Evolutionary conservation across 768 basidiomycete species (phyloP).

Genomic region (Lactarius sanguifluus): DNA sequence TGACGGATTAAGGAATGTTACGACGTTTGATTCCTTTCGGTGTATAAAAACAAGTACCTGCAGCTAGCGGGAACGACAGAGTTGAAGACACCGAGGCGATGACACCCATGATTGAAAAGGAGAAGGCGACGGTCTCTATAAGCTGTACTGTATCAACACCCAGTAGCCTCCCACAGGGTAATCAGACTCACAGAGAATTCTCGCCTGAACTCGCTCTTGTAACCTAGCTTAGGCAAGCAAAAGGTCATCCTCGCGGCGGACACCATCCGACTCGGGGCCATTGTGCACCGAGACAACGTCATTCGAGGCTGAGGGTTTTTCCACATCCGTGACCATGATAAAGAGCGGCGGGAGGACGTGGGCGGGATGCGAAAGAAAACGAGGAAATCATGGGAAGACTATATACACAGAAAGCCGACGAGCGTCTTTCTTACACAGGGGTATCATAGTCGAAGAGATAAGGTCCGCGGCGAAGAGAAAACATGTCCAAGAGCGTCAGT

Average conservation of each 20-base stretch:
- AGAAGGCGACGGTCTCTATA: slow-evolving; percentile 63
- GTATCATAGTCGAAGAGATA: neutral
- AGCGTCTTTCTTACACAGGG: slow-evolving; percentile 2
- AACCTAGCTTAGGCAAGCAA: slow-evolving; percentile 67
- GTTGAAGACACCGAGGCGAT: slow-evolving; percentile 68
- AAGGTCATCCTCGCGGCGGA: slow-evolving; percentile 46
- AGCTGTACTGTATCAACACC: slow-evolving; percentile 37
- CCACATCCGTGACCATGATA: slow-evolving; percentile 17
- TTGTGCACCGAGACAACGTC: slow-evolving; percentile 5
- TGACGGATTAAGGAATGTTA: slow-evolving; percentile 28
- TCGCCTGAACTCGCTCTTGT: slow-evolving; percentile 70
- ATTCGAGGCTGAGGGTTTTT: slow-evolving; percentile 7
- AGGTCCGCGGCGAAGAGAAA: neutral
- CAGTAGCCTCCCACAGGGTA: neutral
- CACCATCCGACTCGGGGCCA: neutral
- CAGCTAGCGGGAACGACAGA: slow-evolving; percentile 58
- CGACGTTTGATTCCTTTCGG: no score
- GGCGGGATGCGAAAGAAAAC: neutral
- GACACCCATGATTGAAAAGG: slow-evolving; percentile 73
- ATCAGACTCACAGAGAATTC: slow-evolving; percentile 60
- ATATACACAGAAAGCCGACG: slow-evolving; percentile 10
- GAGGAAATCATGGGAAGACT: neutral
- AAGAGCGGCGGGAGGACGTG: neutral
- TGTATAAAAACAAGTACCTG: slow-evolving; percentile 43
- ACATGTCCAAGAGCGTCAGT: neutral